Conservation (phyloP, 73 alveolate species). For the Paramecium octaurelia region DNA sequence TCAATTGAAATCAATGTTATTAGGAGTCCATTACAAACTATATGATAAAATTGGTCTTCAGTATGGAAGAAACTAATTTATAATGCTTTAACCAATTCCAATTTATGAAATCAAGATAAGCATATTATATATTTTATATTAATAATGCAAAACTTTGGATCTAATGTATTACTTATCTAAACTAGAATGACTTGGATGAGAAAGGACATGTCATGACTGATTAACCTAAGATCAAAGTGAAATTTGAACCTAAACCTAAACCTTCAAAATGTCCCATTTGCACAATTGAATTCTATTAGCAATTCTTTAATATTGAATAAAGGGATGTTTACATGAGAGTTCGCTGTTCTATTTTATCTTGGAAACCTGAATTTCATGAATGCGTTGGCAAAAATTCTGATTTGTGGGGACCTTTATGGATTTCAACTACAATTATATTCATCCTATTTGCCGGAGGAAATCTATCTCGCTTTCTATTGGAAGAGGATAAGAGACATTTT, state of each 20-base stretch:
- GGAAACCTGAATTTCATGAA: not conserved
- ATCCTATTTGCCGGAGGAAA: conserved; percentile 76
- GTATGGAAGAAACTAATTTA: too few species aligned
- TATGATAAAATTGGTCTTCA: too few species aligned
- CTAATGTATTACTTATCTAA: not conserved
- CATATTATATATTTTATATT: not conserved
- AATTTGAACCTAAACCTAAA: conserved; percentile 6
- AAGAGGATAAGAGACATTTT: conserved; percentile 22
- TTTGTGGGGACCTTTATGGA: conserved; percentile 82
- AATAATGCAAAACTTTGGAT: conserved; percentile 12
- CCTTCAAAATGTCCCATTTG: not conserved
- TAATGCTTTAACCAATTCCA: not conserved
- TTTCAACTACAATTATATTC: conserved; percentile 73
- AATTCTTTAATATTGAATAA: not conserved
- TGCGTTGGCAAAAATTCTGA: conserved; percentile 64
- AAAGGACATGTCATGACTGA: not conserved
- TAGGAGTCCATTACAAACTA: too few species aligned
- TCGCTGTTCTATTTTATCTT: not conserved
- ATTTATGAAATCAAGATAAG: not conserved
- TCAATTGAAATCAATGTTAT: too few species aligned
- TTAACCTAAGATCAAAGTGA: not conserved
- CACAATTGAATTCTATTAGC: not conserved
- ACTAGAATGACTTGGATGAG: conserved; percentile 39
- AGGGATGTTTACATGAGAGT: conserved; percentile 1
- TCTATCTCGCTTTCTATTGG: conserved; percentile 63